Evolutionary conservation across 176 grass and related monocot species (phyloP).

Genomic region (Hsuehochloa calcarea): DNA sequence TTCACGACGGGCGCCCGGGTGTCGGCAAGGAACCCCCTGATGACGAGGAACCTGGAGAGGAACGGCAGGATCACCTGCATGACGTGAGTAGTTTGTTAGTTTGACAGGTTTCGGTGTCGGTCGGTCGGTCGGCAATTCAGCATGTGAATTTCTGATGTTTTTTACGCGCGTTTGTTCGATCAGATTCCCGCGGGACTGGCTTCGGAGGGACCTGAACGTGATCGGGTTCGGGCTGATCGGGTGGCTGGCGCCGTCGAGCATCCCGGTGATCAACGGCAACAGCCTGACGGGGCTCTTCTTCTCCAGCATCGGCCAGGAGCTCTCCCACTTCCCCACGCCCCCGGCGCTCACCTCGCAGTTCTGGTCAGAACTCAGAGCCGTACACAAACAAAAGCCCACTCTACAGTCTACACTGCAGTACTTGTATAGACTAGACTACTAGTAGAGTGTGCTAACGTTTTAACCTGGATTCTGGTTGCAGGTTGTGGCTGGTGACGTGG

Average conservation of each 20-base stretch:
- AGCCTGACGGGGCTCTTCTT: slow-evolving; percentile 95
- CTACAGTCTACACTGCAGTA: no score
- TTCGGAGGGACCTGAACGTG: slow-evolving; percentile 84
- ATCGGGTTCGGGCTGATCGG: slow-evolving; percentile 95
- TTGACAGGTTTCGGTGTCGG: background rate
- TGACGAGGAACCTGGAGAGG: slow-evolving; percentile 48
- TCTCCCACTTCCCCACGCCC: slow-evolving; percentile 83
- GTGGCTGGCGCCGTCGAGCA: slow-evolving; percentile 82
- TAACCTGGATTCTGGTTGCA: slow-evolving; percentile 11
- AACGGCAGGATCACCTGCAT: slow-evolving; percentile 77
- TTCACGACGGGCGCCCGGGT: slow-evolving; percentile 43
- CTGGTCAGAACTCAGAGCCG: slow-evolving; percentile 53
- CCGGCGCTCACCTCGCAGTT: slow-evolving; percentile 73
- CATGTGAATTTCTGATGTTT: background rate
- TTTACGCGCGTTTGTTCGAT: background rate
- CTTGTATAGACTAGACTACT: background rate
- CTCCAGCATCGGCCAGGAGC: slow-evolving; percentile 86
- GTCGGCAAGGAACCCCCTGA: slow-evolving; percentile 58
- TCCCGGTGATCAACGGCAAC: slow-evolving; percentile 86
- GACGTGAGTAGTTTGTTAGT: slow-evolving; percentile 1
- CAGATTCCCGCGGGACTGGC: slow-evolving; percentile 86
- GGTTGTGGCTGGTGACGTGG: slow-evolving; percentile 94
- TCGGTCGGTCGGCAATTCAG: no score
- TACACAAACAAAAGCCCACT: background rate
- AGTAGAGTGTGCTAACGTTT: background rate